Percentiles rank a stretch among this genome's conserved stretches.
Evolutionary conservation across 2,329 filamentous ascomycete species (phyloP).

Genomic region (Sclerotinia spermophila): DNA sequence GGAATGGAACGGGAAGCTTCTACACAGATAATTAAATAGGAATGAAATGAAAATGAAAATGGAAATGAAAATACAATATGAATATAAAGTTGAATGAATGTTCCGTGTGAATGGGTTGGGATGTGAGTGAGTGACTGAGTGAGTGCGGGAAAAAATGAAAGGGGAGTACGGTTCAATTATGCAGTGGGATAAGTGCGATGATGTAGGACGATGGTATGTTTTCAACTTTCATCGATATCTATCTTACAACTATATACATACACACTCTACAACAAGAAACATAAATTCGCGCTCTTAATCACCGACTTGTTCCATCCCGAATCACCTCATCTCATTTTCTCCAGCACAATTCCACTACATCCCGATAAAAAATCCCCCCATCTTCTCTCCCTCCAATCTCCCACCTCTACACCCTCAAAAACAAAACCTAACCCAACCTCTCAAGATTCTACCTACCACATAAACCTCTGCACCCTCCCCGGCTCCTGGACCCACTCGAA

Average conservation of each 20-base stretch:
- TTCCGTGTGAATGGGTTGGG: not conserved
- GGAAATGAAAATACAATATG: not conserved
- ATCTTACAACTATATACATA: not conserved
- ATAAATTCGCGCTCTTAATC: not conserved
- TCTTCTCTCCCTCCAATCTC: not conserved
- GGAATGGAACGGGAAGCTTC: not conserved
- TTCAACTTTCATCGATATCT: not conserved
- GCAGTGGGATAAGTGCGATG: not conserved
- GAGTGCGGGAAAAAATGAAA: not conserved
- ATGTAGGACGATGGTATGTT: not conserved
- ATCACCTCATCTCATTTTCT: too few species aligned
- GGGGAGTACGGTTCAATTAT: too few species aligned
- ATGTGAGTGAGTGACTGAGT: not conserved
- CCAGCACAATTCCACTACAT: too few species aligned
- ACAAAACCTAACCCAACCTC: too few species aligned
- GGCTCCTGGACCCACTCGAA: conserved; percentile 56
- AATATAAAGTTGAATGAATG: not conserved
- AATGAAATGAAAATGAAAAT: not conserved
- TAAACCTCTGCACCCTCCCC: conserved; percentile 68
- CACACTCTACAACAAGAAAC: not conserved
- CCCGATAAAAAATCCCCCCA: too few species aligned
- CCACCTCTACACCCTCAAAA: not conserved
- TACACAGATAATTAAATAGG: not conserved
- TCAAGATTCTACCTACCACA: conserved; percentile 60
- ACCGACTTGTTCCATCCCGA: not conserved